Base-by-base conservation (phyloP, 768 basidiomycete genomes). In the Mycena rebaudengoi region DNA sequence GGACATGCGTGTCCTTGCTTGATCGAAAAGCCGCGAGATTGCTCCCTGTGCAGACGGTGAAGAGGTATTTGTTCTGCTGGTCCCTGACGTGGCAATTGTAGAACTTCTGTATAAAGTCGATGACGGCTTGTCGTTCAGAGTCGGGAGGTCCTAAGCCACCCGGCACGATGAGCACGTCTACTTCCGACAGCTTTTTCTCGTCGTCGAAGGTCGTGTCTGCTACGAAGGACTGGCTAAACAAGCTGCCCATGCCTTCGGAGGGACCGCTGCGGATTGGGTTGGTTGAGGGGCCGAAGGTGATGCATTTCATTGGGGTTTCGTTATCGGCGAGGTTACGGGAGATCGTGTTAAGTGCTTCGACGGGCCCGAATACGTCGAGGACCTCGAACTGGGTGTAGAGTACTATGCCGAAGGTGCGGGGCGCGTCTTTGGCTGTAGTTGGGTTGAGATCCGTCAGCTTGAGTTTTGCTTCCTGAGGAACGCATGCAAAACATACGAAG, bases 321-420 rank as follows among this genome's bases (percentile, higher is more conserved):
- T 28, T 59, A 26, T 37, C 37, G 37, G 46, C 46, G 57, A 59
- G 46, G 35, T 59, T 49, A 28, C 45, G 57, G 37, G 57, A 59
- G 46, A 59, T 49, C 35, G 21, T 30, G 57, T 59, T 49, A 37
- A 59, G 57, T 30, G 57, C 57, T 41, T 59, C 57, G 35, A 59
- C 37, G 35, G 57, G 57, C 37, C 57, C 57, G 57, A 49, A 49
- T 37, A 50, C 57, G 46, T 59, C 57, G 37, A 59, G 57, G 45
- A 49, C 46, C 37, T 59, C 57, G 57, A 59, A 59, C 35, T 49
- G 45, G 57, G 45, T 49, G 46, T 49, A 59, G 57, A 59, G 57
- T 3, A 59, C 46, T 28, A 59, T 29, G 46, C 57, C 57, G 46
- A 49, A 59, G 45, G 32, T 43, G 40, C 40, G 40, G 18, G 40